Evolutionary conservation across 169 alveolate species (phyloP), one percentile per base, ranked within the genome.

Genomic region (Plasmodium ovale): DNA sequence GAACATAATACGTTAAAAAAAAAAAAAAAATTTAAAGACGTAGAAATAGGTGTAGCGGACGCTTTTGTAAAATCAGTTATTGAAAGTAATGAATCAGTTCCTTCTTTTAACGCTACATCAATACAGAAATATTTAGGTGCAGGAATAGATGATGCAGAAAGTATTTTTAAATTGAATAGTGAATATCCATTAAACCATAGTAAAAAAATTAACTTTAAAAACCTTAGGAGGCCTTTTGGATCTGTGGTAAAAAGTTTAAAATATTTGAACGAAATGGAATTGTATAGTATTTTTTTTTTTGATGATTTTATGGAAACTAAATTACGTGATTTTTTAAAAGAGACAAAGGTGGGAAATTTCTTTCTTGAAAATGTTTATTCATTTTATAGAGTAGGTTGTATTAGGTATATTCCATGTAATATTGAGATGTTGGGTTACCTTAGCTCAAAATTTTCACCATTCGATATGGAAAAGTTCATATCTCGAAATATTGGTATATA

Each of bases 181-280:
- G 71, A 54, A 10, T 72, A 54, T 72, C 87, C 72, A 3, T 29
- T 72, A 72, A 21, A 72, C 25, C 21, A n/a, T 35, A 44, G 62
- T 60, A 23, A 54, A 54, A 60, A 44, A 7, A 56, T 72, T 56
- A 19, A 72, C 47, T 72, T 72, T 72, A 49, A 19, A 6, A 23
- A 56, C 56, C 5, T 29, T 19, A 19, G 29, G n/a, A 53, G 7
- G 16, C 87, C 87, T 56, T 72, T 72, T 72, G 72, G 87, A 29
- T 16, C 14, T 16, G 59, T 0, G 3, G 21, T 31, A 3, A 5
- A 29, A 72, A 54, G 19, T 60, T 25, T 29, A 54, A 64, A 29
- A 7, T 6, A 14, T 23, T 27, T 10, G 31, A 58, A n/a, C 27
- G 39, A 58, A 35, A 4, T 9, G 2, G 69, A 72, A 31, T 31